These are phyloP conservation scores for Thinopyrum elongatum DNA, from an alignment of 176 grass and related monocot genomes.

Conservation along the genomic window DNA sequence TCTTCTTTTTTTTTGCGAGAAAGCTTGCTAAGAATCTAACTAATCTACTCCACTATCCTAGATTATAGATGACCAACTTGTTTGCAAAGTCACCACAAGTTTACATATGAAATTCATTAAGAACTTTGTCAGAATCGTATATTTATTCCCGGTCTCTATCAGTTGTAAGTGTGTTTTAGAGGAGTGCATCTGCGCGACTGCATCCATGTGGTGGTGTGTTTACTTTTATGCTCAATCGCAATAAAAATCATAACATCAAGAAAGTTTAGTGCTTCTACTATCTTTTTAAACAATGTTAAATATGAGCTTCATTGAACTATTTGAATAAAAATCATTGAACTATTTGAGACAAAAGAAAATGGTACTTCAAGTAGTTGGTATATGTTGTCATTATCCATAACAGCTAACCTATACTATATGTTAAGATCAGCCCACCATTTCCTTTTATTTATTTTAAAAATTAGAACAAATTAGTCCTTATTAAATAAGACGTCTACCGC, in stretches of 20 bases:
- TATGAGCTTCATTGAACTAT: neutral
- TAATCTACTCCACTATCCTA: neutral
- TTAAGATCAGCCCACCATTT: neutral
- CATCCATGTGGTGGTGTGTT: neutral
- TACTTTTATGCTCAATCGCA: neutral
- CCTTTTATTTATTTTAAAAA: neutral
- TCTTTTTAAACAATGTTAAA: neutral
- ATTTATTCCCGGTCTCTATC: neutral
- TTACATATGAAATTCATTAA: neutral
- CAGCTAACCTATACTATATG: neutral
- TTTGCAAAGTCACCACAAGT: neutral
- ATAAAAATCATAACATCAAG: neutral
- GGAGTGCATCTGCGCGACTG: neutral
- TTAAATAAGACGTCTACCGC: neutral
- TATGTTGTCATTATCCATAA: neutral
- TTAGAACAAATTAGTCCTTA: neutral
- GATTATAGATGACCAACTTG: neutral
- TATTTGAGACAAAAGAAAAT: neutral
- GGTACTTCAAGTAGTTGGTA: neutral
- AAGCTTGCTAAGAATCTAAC: neutral
- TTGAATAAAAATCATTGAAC: neutral
- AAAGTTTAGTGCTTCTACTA: too few species aligned
- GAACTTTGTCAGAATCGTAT: neutral
- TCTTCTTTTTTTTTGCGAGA: neutral
- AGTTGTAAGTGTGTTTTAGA: neutral